phyloP scores from a whole-genome alignment of 345 rosid species.

The Moringa oleifera region DNA sequence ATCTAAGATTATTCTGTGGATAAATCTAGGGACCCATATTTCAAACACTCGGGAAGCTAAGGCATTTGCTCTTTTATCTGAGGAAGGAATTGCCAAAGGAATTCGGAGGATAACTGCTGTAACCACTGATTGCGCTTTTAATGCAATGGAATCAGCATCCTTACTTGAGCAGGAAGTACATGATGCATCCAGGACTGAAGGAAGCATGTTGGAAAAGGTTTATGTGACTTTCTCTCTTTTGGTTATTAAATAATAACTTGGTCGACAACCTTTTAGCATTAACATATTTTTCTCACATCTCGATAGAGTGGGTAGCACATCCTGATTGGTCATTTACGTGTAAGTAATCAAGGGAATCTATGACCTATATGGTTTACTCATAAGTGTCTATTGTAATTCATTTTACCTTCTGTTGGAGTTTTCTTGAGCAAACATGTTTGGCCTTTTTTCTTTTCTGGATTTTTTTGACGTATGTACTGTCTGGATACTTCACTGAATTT shows the following conservation, averaged over 20 bases:
- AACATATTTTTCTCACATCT: no score
- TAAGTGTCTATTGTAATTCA: no score
- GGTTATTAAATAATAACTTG: no score
- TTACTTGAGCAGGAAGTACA: conserved; percentile 63
- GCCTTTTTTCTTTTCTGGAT: no score
- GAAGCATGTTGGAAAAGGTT: conserved; percentile 82
- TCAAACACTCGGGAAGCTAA: conserved; percentile 89
- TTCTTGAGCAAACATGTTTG: no score
- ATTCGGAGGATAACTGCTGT: conserved; percentile 86
- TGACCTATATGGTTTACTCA: no score
- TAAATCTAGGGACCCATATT: conserved; percentile 70
- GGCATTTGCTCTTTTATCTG: conserved; percentile 89
- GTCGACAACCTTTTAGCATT: no score
- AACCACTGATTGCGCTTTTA: conserved; percentile 69
- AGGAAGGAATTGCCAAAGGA: conserved; percentile 97
- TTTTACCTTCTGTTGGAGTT: no score
- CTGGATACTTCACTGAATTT: no score
- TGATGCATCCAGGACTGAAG: conserved; percentile 59
- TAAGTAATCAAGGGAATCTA: no score
- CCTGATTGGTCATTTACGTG: background rate
- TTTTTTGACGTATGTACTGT: no score
- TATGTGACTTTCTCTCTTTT: conserved; percentile 1
- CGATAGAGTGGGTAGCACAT: background rate
- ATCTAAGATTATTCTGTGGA: conserved; percentile 18
- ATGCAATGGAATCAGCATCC: conserved; percentile 59